Evolutionary conservation across 441 rosid genomes (phyloP), one percentile per base, ranked within the genome.

Genomic region (Erodium chrysanthum): DNA sequence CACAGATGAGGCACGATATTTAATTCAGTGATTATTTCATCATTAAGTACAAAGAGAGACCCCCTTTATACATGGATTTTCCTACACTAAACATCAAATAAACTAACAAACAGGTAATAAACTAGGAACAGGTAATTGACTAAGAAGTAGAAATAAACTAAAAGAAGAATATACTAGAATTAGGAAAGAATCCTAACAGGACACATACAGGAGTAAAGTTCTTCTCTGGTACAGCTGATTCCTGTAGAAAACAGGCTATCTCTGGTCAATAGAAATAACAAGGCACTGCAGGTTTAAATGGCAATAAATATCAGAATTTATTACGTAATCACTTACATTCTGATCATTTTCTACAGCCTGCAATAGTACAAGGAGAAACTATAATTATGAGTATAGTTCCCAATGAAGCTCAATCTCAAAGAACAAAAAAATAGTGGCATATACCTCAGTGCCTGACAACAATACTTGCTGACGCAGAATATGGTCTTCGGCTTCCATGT

Each of bases 271-370:
- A 73, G 71, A 71, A 50, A 54, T 35, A 11, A 64, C 65, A 73
- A 67, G 65, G 67, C 25, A 69, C 69, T 67, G 76, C 35, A 68
- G 12, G 67, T 22, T 27, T 62, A 54, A 14, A 60, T 37, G 15
- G 20, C 23, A 54, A 37, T 50, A 18, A 70, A 59, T 52, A 70
- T 50, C 29, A 42, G 63, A 20, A 23, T 62, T 71, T 61, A 20
- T 29, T 6, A 50, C 50, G 69, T 80, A 22, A 72, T 68, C 77
- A 83, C 93, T 80, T 75, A 84, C 96, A 68, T 73, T 77, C 78
- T 86, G 77, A 76, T 91, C 91, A 78, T 94, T 91, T 77, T 87
- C 92, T 76, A 69, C 60, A 73, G 85, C 77, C 99, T 89, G 96
- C 79, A 82, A 70, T 33, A 73, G 40, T 33, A 61, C 62, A 60